These are phyloP conservation scores for Besnoitia besnoiti DNA, from an alignment of 169 alveolate species.

Conservation along the genomic window DNA sequence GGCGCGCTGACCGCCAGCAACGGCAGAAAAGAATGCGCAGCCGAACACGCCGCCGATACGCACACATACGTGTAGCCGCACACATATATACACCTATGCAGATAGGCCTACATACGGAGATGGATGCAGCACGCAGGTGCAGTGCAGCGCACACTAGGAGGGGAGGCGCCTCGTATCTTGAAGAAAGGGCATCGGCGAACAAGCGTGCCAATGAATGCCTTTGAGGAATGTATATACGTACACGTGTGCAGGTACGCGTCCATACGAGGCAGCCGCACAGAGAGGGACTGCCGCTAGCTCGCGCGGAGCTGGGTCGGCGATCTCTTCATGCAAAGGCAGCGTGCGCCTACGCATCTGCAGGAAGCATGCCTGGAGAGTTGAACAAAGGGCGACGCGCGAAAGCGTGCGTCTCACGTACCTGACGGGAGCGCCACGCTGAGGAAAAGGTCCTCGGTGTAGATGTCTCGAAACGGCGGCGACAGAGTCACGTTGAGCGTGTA, in stretches of 20 bases:
- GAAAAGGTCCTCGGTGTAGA: conserved; percentile 55
- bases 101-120: no score
- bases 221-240: no score
- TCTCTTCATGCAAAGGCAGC: neutral
- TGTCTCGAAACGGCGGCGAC: conserved; percentile 51
- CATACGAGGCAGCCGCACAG: neutral
- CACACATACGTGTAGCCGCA: neutral
- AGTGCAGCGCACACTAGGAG: no score
- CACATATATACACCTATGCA: neutral
- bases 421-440: conserved; percentile 60
- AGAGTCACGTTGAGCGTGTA: conserved; percentile 45
- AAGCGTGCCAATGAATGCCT: no score
- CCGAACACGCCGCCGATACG: neutral
- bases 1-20: no score
- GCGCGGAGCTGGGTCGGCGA: neutral
- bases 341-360: neutral
- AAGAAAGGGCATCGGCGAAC: no score
- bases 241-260: no score
- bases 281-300: neutral
- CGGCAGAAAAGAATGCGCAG: neutral
- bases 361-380: neutral
- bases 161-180: no score
- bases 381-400: neutral
- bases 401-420: conserved; percentile 34
- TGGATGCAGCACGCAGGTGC: no score